Percentiles rank a stretch among this genome's conserved stretches.
Evolutionary conservation across 441 rosid genomes (phyloP).

Genomic region (Francoa sonchifolia): DNA sequence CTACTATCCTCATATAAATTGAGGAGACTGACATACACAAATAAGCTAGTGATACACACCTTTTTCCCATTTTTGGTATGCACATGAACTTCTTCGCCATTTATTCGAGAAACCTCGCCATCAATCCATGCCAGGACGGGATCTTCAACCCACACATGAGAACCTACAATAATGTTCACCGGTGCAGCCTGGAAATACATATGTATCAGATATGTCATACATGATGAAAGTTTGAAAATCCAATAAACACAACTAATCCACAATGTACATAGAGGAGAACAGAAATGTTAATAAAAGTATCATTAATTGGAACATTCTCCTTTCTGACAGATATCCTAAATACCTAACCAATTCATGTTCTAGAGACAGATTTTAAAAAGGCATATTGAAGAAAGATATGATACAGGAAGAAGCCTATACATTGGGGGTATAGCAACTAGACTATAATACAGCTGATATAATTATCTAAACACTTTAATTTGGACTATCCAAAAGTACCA

Average conservation of each 20-base stretch:
- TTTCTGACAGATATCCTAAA: background rate
- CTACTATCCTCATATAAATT: slow-evolving; percentile 1
- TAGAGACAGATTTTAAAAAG: no score
- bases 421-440: no score
- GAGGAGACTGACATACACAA: no score
- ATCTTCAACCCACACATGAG: slow-evolving; percentile 99
- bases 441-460: no score
- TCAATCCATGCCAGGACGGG: slow-evolving; percentile 79
- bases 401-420: no score
- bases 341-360: background rate
- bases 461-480: no score
- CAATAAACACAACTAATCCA: background rate
- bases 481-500: no score
- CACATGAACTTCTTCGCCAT: slow-evolving; percentile 67
- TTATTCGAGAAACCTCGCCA: slow-evolving; percentile 81
- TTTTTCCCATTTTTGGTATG: slow-evolving; percentile 48
- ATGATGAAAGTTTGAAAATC: background rate
- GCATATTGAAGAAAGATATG: no score
- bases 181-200: slow-evolving; percentile 51
- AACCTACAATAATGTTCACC: slow-evolving; percentile 87
- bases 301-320: background rate
- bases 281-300: no score
- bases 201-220: background rate
- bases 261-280: background rate
- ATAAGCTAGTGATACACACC: no score